Base-by-base conservation (phyloP, 1,284 basidiomycete species). In the Trametes sp. region DNA sequence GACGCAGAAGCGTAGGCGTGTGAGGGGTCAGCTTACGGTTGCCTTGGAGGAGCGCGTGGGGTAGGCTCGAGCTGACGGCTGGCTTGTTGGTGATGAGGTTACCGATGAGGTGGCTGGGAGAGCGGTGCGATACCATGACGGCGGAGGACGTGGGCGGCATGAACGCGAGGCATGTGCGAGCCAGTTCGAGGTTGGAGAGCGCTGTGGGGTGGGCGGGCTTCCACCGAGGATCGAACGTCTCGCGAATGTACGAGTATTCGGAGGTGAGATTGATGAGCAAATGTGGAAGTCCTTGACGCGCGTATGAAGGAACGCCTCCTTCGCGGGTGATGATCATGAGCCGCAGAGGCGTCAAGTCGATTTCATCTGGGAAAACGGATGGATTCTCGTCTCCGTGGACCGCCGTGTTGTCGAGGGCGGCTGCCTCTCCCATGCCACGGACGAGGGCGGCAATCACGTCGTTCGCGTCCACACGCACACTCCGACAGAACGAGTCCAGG, bases 31-130 rank as follows among this genome's bases (percentile, higher is more conserved):
- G 87, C 68, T 91, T 88, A 55, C 92, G 86, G 73, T 94, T 92
- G 21, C 89, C 88, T 66, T 94, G 90, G 31, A 99, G 84, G 10
- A 98, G 84, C 2, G 96, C 93, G 70, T 98, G 95, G 35, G 97
- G 96, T 28, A 99, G 83, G 63, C 94, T 96, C 2, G 97, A 98
- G 68, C 94, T 96, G 69, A 98, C 89, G 1, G 96, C 96, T 1
- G 98, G 98, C 75, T 97, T 98, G 79, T 99, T 99, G 52, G 98
- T 99, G 74, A 99, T 97, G 46, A 99, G 84, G 76, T 99, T 98
- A 48, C 89, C 97, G 70, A 99, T 98, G 64, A 99, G 87, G 2
- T 94, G 94, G 61, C 93, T 94, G 0, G 96, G 95, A 1, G 96
- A 98, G 36, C 96, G 94, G 79, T 99, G 98, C 14, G 95, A 98